Conservation (phyloP, 352 stramenopile species). For the Thalassiosira ordinaria region DNA sequence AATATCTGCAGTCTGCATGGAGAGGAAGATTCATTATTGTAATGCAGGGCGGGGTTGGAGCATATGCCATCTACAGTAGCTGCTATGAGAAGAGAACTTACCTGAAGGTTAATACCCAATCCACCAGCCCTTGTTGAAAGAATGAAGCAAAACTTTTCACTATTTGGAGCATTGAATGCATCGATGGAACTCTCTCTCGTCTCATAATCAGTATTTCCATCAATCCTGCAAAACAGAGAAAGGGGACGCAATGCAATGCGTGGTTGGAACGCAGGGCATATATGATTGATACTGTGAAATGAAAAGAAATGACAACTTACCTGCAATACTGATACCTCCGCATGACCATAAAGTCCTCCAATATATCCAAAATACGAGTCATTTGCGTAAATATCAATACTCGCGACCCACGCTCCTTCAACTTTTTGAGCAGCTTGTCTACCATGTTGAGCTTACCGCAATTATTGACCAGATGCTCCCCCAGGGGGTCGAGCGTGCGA, state of each 20-base stretch:
- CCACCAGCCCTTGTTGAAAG: conserved; percentile 96
- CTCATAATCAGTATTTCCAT: conserved; percentile 94
- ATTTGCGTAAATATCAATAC: conserved; percentile 99
- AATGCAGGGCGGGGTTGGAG: too few relatives aligned
- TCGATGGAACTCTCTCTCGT: conserved; percentile 95
- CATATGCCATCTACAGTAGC: too few relatives aligned
- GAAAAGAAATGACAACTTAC: too few relatives aligned
- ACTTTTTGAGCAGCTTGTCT: conserved; percentile 96
- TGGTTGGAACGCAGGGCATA: too few relatives aligned
- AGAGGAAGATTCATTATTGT: conserved; percentile 55
- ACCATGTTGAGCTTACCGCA: conserved; percentile 98
- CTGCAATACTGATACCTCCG: conserved; percentile 91
- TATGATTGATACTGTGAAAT: too few relatives aligned
- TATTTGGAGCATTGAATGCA: conserved; percentile 90
- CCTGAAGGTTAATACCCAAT: conserved; percentile 95
- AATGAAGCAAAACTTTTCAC: conserved; percentile 98
- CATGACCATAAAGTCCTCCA: conserved; percentile 94
- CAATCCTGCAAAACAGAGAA: conserved; percentile 97
- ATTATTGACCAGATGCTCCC: conserved; percentile 97
- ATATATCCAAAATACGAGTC: conserved; percentile 95
- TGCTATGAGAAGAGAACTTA: too few relatives aligned
- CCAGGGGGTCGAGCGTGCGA: conserved; percentile 92
- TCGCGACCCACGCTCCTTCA: conserved; percentile 94
- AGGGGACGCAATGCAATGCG: too few relatives aligned
- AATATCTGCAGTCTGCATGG: conserved; percentile 94